Evolutionary conservation across 2,329 filamentous ascomycete genomes (phyloP).

Genomic region (Aspergillus sp.): DNA sequence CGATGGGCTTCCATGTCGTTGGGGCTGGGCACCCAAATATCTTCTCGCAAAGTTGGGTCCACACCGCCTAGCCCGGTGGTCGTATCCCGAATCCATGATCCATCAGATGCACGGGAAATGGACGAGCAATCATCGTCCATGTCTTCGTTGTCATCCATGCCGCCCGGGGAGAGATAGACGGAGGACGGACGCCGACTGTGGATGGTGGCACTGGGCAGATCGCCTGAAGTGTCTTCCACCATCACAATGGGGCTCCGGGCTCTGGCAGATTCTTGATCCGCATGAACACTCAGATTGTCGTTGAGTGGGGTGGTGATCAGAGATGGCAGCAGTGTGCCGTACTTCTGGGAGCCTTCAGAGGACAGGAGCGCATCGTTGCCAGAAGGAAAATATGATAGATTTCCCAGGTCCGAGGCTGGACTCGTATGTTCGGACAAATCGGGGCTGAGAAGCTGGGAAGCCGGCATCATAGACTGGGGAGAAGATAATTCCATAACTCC

Average conservation of each 20-base stretch:
- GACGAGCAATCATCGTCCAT: constrained; percentile 15
- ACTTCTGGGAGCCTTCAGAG: not conserved
- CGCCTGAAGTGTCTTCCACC: constrained; percentile 37
- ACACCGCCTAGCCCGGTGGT: constrained; percentile 40
- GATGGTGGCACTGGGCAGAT: constrained; percentile 33
- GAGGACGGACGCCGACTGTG: constrained; percentile 24
- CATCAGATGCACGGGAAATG: constrained; percentile 36
- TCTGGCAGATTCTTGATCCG: constrained; percentile 15
- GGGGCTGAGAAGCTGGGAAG: constrained; percentile 28
- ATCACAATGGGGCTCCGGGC: constrained; percentile 40
- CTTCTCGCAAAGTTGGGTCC: constrained; percentile 40
- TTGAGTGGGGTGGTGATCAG: constrained; percentile 19
- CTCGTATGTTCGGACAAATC: constrained; percentile 25
- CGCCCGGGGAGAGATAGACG: constrained; percentile 30
- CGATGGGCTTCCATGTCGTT: constrained; percentile 46
- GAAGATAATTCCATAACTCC: not conserved
- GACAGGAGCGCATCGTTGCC: not conserved
- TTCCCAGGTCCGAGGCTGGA: constrained; percentile 19
- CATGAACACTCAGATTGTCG: constrained; percentile 17
- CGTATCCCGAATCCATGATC: constrained; percentile 39
- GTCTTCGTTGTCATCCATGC: constrained; percentile 21
- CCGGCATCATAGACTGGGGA: not conserved
- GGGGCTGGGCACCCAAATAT: constrained; percentile 42
- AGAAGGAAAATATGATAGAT: constrained; percentile 1
- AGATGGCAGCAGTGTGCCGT: constrained; percentile 14